A percentile compares a stretch with the other conserved stretches of the same genome.
Conservation (phyloP, 106 monocot genomes). For the Dioscorea alata region DNA sequence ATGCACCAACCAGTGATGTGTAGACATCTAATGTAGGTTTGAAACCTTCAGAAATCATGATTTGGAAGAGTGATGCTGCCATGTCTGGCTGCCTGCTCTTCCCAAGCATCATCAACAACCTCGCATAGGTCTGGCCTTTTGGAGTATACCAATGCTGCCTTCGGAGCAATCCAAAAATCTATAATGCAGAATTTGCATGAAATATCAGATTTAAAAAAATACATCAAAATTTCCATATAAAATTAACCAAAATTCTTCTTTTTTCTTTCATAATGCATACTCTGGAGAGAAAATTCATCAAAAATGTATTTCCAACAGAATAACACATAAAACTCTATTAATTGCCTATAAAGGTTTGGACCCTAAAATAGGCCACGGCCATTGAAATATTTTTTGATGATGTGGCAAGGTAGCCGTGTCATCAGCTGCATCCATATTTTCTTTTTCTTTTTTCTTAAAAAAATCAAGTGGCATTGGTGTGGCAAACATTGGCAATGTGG, state of each 20-base stretch:
- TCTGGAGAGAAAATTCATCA: no score
- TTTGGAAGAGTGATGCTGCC: slow-evolving; percentile 57
- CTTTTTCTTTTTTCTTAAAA: no score
- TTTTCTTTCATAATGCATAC: background rate
- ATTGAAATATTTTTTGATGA: no score
- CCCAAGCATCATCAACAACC: slow-evolving; percentile 74
- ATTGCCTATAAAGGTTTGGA: no score
- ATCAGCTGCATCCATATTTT: no score
- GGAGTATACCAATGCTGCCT: slow-evolving; percentile 86
- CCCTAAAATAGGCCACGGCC: no score
- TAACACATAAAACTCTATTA: no score
- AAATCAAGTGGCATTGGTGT: no score
- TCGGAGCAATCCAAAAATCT: slow-evolving; percentile 79
- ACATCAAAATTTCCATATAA: background rate
- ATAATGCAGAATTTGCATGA: background rate
- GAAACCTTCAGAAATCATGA: slow-evolving; percentile 77
- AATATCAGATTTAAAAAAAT: background rate
- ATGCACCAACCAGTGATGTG: slow-evolving; percentile 84
- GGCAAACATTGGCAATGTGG: no score
- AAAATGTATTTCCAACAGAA: no score
- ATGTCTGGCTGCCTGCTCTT: slow-evolving; percentile 55
- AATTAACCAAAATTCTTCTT: background rate
- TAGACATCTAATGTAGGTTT: slow-evolving; percentile 84
- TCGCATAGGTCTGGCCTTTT: slow-evolving; percentile 74
- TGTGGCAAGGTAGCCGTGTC: no score